Conservation (phyloP, 805 yeast species). For the Yarrowia sp. region DNA sequence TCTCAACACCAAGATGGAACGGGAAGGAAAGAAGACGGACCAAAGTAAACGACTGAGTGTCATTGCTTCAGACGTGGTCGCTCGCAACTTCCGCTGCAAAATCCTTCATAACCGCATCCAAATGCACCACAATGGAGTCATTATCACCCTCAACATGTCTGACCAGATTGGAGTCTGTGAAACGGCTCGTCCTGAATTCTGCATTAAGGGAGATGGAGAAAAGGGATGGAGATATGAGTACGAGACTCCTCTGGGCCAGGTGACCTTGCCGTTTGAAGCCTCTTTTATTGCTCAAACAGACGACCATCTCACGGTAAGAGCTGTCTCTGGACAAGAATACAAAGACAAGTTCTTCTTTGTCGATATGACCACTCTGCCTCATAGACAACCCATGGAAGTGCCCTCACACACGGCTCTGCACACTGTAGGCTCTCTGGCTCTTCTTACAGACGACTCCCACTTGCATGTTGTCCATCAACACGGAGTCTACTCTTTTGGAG, state of each 20-base stretch:
- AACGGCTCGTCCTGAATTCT: constrained; percentile 12
- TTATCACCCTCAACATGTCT: constrained; percentile 34
- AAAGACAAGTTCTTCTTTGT: constrained; percentile 16
- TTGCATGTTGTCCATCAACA: constrained; percentile 26
- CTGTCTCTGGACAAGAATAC: constrained; percentile 2
- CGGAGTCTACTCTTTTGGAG: constrained; percentile 34
- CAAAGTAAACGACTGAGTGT: constrained; percentile 23
- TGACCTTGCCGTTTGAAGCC: constrained; percentile 17
- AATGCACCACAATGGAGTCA: constrained; percentile 16
- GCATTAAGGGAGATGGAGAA: constrained; percentile 6
- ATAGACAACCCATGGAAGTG: constrained; percentile 18
- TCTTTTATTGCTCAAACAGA: constrained; percentile 30
- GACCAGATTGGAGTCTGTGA: constrained; percentile 35
- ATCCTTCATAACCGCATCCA: constrained; percentile 30
- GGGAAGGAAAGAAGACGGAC: constrained; percentile 13
- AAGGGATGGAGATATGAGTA: constrained; percentile 21
- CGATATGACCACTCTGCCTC: constrained; percentile 9
- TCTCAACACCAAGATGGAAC: constrained; percentile 31
- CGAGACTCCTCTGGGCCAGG: constrained; percentile 14
- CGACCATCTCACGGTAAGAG: constrained; percentile 9
- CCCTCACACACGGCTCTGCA: constrained; percentile 14
- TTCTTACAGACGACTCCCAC: constrained; percentile 20
- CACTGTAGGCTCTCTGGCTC: constrained; percentile 21
- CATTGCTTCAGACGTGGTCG: constrained; percentile 28
- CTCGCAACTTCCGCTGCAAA: constrained; percentile 34